phyloP scores from a whole-genome alignment of 495 filamentous ascomycete genomes.

The Aspergillus steynii region DNA sequence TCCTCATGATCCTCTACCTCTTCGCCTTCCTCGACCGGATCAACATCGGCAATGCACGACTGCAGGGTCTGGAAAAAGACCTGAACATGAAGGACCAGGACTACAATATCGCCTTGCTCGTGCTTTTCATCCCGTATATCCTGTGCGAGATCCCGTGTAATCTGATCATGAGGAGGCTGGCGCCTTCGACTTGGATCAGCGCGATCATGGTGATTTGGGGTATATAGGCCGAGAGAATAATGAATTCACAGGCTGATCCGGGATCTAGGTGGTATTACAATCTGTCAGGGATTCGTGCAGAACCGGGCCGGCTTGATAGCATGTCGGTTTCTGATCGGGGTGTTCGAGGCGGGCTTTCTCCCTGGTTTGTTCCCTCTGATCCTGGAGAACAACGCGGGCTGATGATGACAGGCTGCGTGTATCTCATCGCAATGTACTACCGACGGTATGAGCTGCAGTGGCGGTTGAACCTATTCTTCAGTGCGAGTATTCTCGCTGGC shows the following conservation, averaged over 20 bases:
- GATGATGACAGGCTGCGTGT: constrained; percentile 33
- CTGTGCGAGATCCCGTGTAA: constrained; percentile 66
- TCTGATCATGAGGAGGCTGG: constrained; percentile 62
- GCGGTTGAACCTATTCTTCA: constrained; percentile 59
- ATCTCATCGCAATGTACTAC: constrained; percentile 63
- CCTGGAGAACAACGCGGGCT: no score
- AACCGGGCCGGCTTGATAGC: constrained; percentile 52
- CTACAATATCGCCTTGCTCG: constrained; percentile 61
- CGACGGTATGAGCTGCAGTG: constrained; percentile 59
- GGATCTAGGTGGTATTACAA: constrained; percentile 44
- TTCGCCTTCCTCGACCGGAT: constrained; percentile 47
- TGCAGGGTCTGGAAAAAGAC: constrained; percentile 61
- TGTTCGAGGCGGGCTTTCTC: constrained; percentile 59
- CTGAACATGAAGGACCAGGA: constrained; percentile 54
- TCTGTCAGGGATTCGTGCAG: constrained; percentile 54
- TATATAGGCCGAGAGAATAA: constrained; percentile 2
- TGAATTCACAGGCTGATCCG: not conserved
- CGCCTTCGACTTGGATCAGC: constrained; percentile 58
- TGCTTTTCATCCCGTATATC: constrained; percentile 68
- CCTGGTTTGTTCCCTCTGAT: constrained; percentile 40
- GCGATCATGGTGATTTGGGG: constrained; percentile 57
- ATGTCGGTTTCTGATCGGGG: constrained; percentile 55
- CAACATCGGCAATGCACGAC: constrained; percentile 64
- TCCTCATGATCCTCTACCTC: constrained; percentile 37
- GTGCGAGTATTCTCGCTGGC: constrained; percentile 56